Base-by-base conservation (phyloP, 2,329 filamentous ascomycete genomes). In the Elsinoe australis region DNA sequence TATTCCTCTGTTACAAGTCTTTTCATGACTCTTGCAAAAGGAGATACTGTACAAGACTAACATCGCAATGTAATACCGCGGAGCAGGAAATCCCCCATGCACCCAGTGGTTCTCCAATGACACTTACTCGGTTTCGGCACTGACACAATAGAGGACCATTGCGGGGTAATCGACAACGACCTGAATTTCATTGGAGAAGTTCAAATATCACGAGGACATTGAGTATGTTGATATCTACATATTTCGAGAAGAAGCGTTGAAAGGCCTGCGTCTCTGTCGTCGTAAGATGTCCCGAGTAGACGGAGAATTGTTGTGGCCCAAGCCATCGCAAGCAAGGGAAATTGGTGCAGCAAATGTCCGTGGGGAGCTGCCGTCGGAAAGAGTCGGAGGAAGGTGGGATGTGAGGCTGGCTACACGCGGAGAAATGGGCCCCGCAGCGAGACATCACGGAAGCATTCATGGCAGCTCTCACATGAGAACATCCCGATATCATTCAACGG, bases 371-470 rank as follows among this genome's bases (percentile, higher is more conserved):
- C 39, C 39, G 39, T 44, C 39, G 39, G 39, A 15, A 31, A 44
- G 26, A 32, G 39, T 44, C 39, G 39, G 39, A 29, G 39, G 21
- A 14, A 15, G 10, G 39, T 31, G 10, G 39, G 9, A 21, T 18
- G 17, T 15, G 39, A 44, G 18, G 39, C 39, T 44, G 39, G 39
- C 28, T 44, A 44, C 39, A 44, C 39, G 39, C 39, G 39, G 39
- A 44, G 39, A 44, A 42, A 44, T 44, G 39, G 39, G 39, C 39
- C 39, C 39, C 39, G 39, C 39, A 44, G 12, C 39, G 39, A 44
- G 39, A 44, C 39, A 44, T 44, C 22, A 31, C 19, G 22, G 22
- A 19, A 19, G 39, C 19, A 15, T 18, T 29, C 39, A 44, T 29
- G 39, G 39, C 24, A 44, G 39, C 39, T 44, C 39, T 19, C 26